A percentile compares a stretch with the other conserved stretches of the same genome.
Conservation (phyloP, 129 eudicot genomes). For the Mikania micrantha region DNA sequence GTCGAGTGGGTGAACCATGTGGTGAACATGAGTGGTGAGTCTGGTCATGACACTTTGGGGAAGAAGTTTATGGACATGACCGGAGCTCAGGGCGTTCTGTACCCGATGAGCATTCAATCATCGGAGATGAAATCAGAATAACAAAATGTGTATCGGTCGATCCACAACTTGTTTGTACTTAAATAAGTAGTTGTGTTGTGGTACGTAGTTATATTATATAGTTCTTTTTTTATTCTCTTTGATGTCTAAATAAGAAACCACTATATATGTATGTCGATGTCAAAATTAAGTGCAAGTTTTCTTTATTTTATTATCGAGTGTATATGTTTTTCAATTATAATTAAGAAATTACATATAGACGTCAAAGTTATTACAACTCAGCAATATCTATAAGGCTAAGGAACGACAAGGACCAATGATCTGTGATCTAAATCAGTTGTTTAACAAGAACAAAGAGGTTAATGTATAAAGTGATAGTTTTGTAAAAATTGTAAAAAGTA, state of each 20-base stretch:
- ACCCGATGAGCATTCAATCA: slow-evolving; percentile 23
- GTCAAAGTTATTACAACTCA: too few relatives aligned
- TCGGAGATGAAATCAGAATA: slow-evolving; percentile 28
- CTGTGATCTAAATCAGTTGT: too few relatives aligned
- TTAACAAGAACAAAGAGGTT: too few relatives aligned
- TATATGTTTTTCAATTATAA: too few relatives aligned
- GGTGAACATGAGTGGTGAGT: slow-evolving; percentile 25
- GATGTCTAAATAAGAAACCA: slow-evolving; percentile 11
- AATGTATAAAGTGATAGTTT: too few relatives aligned
- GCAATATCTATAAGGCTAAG: too few relatives aligned
- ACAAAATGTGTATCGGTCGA: not conserved
- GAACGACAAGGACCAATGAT: too few relatives aligned
- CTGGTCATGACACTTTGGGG: slow-evolving; percentile 20
- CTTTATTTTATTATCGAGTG: too few relatives aligned
- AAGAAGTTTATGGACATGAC: slow-evolving; percentile 28
- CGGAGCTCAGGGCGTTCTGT: slow-evolving; percentile 22
- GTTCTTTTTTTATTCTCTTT: not conserved
- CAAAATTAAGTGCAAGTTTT: not conserved
- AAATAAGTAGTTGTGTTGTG: not conserved
- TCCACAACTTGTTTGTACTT: not conserved
- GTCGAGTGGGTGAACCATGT: slow-evolving; percentile 42
- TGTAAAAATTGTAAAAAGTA: too few relatives aligned
- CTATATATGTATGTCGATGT: not conserved
- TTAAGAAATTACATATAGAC: too few relatives aligned
- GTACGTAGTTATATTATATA: not conserved